These are phyloP conservation scores for Aspergillus awamori DNA, from an alignment of 2,329 filamentous ascomycete genomes.

Conservation along the genomic window DNA sequence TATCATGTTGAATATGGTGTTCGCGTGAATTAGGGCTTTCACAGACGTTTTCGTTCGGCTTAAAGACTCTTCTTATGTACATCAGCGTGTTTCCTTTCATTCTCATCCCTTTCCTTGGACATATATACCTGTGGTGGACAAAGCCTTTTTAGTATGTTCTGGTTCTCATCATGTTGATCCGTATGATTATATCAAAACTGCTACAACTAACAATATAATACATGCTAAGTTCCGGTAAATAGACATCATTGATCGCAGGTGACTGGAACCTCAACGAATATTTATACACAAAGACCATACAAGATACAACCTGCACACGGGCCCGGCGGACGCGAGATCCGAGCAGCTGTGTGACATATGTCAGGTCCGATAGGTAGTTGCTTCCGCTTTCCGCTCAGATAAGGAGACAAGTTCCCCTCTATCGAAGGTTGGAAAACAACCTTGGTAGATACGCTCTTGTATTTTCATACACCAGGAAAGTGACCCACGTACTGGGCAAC, in stretches of 20 bases:
- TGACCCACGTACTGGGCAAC: constrained; percentile 92
- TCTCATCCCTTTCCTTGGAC: background rate
- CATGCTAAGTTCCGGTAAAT: background rate
- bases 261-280: background rate
- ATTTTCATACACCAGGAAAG: constrained; percentile 97
- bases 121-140: background rate
- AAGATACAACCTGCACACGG: too few species aligned
- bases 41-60: background rate
- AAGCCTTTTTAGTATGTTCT: background rate
- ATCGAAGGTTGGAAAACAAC: constrained; percentile 31
- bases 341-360: too few species aligned
- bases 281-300: background rate
- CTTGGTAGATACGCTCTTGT: constrained; percentile 70
- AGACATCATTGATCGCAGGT: background rate
- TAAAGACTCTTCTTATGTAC: background rate
- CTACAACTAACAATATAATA: background rate
- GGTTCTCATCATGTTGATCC: background rate
- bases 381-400: background rate
- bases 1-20: background rate
- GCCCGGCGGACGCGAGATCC: too few species aligned
- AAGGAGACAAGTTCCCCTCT: background rate
- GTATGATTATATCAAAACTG: background rate
- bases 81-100: background rate
- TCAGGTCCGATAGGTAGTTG: background rate
- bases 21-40: background rate